Evolutionary conservation across 2,329 filamentous ascomycete genomes (phyloP).

Genomic region (Trichoderma brevicompactum): DNA sequence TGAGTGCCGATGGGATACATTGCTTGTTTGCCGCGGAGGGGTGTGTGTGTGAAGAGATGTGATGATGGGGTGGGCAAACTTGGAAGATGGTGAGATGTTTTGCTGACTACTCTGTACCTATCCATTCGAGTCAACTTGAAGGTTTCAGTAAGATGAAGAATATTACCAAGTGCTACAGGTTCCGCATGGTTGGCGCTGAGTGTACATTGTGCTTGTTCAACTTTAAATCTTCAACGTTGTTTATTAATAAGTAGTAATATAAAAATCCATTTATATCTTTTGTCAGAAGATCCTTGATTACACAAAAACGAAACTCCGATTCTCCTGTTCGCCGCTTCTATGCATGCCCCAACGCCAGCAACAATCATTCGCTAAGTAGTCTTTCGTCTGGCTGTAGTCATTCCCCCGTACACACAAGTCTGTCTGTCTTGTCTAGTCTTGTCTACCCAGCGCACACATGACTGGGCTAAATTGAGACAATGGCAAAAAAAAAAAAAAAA

Average conservation of each 20-base stretch:
- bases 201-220: no score
- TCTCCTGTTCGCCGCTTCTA: conserved; percentile 15
- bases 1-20: no score
- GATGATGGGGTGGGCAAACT: background rate
- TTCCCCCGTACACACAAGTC: background rate
- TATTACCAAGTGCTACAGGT: background rate
- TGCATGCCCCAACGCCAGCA: conserved; percentile 14
- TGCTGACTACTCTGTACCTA: background rate
- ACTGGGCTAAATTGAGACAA: conserved; percentile 9
- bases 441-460: background rate
- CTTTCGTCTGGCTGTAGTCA: conserved; percentile 5
- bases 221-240: no score
- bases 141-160: background rate
- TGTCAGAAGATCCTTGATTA: conserved; percentile 7
- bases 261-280: conserved; percentile 12
- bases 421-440: conserved; percentile 18
- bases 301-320: background rate
- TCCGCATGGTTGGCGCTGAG: no score
- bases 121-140: background rate
- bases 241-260: no score
- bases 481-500: background rate
- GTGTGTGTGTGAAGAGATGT: background rate
- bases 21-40: background rate
- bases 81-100: background rate
- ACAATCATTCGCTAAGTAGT: conserved; percentile 12